Base-by-base conservation (phyloP, 192 early-diverging fungal genomes). In the Rhizophlyctis rosea region DNA sequence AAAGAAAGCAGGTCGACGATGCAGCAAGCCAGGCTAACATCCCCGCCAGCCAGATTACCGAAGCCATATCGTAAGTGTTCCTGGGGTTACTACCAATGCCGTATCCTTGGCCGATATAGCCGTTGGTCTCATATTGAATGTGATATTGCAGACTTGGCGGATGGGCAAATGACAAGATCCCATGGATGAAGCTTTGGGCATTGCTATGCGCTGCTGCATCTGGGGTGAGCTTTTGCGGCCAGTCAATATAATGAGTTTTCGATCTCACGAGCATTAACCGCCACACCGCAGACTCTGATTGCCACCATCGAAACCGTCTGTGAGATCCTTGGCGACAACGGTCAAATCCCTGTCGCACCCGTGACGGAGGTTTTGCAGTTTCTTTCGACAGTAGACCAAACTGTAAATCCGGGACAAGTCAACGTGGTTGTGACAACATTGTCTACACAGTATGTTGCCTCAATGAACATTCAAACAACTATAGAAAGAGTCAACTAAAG, bases 111-210 rank as follows among this genome's bases (percentile, higher is more conserved):
- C n/a, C n/a, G n/a, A n/a, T n/a, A n/a, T n/a, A n/a, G n/a, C n/a
- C n/a, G n/a, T n/a, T n/a, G n/a, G n/a, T n/a, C n/a, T n/a, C n/a
- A n/a, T n/a, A n/a, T n/a, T n/a, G 33, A 21, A 44, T 39, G 44
- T n/a, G n/a, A 47, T 29, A 23, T 0, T 35, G 2, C 57, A 79
- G 77, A 13, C n/a, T 77, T 27, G 78, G 78, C 47, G 61, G 56
- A 2, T 80, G 78, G 78, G 55, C 23, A 3, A 59, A 58, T 21
- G 75, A 77, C 23, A 59, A 56, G 13, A 61, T 75, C 27, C 71
- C 75, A 21, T 80, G 78, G 78, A 23, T 77, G 11, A 67, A 71
- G 30, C 77, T 78, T 57, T 80, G 78, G 78, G 57, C 76, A 1
- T 47, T 80, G 13, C 60, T 75, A 1, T 65, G 64, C 9, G 71